Base-by-base conservation (phyloP, 2,329 filamentous ascomycete genomes). In the Venturia oleaginea region DNA sequence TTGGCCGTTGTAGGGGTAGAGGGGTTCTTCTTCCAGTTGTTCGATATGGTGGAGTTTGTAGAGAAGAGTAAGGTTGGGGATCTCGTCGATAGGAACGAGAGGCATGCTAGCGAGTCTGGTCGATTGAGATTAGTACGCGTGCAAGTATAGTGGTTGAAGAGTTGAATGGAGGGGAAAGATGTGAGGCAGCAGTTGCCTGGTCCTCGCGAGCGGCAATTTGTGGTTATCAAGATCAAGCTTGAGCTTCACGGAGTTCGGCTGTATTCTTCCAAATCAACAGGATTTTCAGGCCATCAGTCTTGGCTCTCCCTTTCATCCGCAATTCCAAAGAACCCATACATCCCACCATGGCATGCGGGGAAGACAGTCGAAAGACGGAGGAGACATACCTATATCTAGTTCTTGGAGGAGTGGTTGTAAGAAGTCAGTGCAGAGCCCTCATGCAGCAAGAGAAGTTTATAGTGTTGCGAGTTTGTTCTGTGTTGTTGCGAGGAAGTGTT, bases 41-140 rank as follows among this genome's bases (percentile, higher is more conserved):
- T 65, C 27, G 46, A 90, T 78, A 67, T 79, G 78, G 65, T 79
- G 77, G 22, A 79, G 74, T 69, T 82, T 81, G 79, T 93, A 94
- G 66, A 93, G 84, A 54, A 83, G 75, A 43, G 80, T 79, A 67
- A 91, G 76, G 40, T 83, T 85, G 5, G 85, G 86, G 61, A 91
- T 86, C 34, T 86, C 80, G 67, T 78, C 70, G 61, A 83, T 75
- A 6, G 78, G 66, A 61, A 78, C 77, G 64, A 72, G 67, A 34
- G 51, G 19, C 51, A 57, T 57, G 27, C 6, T 22, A 11, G 51
- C 19, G 22, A 30, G 27, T 51, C 46, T 51, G 8, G 46, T 51
- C 8, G 22, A 15, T 13, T 27, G 46, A 15, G 5, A 57, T 57
- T n/a, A 57, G 51, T 24, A 24, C 13, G 22, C n/a, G n/a, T 15